phyloP scores from a whole-genome alignment of 805 yeast species.

The Metschnikowia proteae region DNA sequence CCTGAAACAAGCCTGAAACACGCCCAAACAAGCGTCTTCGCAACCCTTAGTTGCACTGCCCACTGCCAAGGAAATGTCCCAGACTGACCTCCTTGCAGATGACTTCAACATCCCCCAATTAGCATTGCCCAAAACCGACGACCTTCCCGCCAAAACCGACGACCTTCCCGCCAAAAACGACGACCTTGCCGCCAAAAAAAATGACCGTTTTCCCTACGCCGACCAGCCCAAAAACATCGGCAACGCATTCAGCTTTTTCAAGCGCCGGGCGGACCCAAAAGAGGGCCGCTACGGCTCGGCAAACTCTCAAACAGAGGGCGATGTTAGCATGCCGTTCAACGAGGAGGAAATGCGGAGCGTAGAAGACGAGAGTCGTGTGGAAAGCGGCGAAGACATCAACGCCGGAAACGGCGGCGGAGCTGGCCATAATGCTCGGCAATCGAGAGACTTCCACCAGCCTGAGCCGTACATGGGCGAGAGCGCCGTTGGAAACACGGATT shows the following conservation, averaged over 20 bases:
- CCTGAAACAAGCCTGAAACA: background rate
- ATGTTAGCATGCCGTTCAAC: constrained; percentile 18
- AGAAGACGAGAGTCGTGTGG: background rate
- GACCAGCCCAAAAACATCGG: constrained; percentile 22
- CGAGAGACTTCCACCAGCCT: background rate
- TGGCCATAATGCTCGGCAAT: background rate
- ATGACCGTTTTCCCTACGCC: constrained; percentile 1
- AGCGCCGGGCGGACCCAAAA: constrained; percentile 24
- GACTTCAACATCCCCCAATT: constrained; percentile 7
- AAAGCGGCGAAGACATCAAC: background rate
- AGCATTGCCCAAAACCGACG: constrained; percentile 8
- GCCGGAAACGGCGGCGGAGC: background rate
- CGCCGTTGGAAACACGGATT: background rate
- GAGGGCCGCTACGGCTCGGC: constrained; percentile 32
- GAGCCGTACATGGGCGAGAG: background rate
- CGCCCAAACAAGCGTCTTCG: too few species aligned
- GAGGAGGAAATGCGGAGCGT: constrained; percentile 14
- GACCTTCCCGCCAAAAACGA: background rate
- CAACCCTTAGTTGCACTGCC: too few species aligned
- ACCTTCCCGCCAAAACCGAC: background rate
- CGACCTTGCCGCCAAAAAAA: background rate
- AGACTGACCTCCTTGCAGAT: constrained; percentile 5
- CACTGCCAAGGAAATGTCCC: background rate
- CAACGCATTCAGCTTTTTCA: constrained; percentile 33
- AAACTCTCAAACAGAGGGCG: constrained; percentile 26